Evolutionary conservation across 345 rosid species (phyloP).

Genomic region (Camelina sativa): DNA sequence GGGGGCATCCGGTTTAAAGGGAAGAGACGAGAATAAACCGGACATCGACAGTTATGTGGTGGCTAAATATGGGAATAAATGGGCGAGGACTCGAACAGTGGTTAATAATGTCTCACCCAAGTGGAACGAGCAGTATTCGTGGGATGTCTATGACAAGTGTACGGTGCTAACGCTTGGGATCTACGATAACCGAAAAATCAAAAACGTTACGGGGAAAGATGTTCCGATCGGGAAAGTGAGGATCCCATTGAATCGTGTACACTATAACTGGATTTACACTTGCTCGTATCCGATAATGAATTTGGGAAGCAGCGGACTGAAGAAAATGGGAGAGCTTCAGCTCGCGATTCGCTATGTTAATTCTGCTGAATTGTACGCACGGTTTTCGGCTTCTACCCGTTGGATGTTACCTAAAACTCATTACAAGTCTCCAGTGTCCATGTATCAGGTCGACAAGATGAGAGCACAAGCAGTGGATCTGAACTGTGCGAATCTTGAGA

Average conservation of each 20-base stretch:
- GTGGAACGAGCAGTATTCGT: slow-evolving; percentile 39
- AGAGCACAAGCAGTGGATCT: slow-evolving; percentile 6
- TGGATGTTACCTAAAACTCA: slow-evolving; percentile 36
- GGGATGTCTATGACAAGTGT: slow-evolving; percentile 21
- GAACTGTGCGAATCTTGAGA: slow-evolving; percentile 15
- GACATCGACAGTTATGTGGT: slow-evolving; percentile 28
- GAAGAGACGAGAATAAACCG: neutral
- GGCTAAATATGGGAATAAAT: slow-evolving; percentile 40
- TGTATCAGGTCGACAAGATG: neutral
- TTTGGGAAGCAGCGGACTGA: slow-evolving; percentile 19
- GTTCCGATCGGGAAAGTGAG: slow-evolving; percentile 33
- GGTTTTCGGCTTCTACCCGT: neutral
- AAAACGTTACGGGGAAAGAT: neutral
- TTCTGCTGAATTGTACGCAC: neutral
- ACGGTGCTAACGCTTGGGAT: slow-evolving; percentile 32
- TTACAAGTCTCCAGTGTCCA: slow-evolving; percentile 27
- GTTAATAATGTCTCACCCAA: slow-evolving; percentile 16
- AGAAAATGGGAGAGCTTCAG: slow-evolving; percentile 33
- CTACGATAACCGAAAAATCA: slow-evolving; percentile 18
- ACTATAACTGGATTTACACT: neutral
- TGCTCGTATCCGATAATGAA: slow-evolving; percentile 5
- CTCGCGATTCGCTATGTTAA: neutral
- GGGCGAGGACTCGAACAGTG: slow-evolving; percentile 41
- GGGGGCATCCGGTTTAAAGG: slow-evolving; percentile 21
- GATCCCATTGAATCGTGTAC: slow-evolving; percentile 20